A percentile compares a stretch with the other conserved stretches of the same genome.
Conservation (phyloP, 192 early-diverging fungal genomes). For the Thoreauomyces humboldtii region DNA sequence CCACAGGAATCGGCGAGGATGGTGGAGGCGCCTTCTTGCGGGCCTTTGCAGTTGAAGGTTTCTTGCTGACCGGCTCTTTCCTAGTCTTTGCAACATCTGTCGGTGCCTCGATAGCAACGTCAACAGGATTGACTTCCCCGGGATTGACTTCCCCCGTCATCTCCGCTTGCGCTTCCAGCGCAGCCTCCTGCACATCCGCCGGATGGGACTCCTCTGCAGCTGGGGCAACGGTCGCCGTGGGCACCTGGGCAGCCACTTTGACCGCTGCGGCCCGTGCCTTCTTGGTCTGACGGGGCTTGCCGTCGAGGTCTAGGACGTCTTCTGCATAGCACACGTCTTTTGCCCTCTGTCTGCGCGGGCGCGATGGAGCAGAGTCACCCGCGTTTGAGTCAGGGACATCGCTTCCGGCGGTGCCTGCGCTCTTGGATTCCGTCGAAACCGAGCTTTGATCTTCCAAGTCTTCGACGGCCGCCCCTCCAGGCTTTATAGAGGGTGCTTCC, state of each 20-base stretch:
- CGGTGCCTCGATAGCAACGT: background rate
- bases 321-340: slow-evolving; percentile 20
- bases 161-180: background rate
- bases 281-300: slow-evolving; percentile 11
- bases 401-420: too few species aligned
- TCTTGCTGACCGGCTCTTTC: background rate
- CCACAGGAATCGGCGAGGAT: background rate
- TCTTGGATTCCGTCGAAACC: too few species aligned
- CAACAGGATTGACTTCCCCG: background rate
- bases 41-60: background rate
- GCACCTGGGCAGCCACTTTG: background rate
- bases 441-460: too few species aligned
- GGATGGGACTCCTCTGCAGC: background rate
- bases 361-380: too few species aligned
- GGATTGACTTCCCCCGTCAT: background rate
- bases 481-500: too few species aligned
- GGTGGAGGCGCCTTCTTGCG: background rate
- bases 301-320: slow-evolving; percentile 21
- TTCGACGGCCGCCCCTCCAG: too few species aligned
- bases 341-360: slow-evolving; percentile 21
- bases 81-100: background rate
- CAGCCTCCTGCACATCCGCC: background rate
- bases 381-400: too few species aligned
- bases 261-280: background rate
- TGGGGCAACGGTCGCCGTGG: background rate